These are phyloP conservation scores for Zymoseptoria ardabiliae DNA, from an alignment of 2,329 filamentous ascomycete species.

Conservation along the genomic window DNA sequence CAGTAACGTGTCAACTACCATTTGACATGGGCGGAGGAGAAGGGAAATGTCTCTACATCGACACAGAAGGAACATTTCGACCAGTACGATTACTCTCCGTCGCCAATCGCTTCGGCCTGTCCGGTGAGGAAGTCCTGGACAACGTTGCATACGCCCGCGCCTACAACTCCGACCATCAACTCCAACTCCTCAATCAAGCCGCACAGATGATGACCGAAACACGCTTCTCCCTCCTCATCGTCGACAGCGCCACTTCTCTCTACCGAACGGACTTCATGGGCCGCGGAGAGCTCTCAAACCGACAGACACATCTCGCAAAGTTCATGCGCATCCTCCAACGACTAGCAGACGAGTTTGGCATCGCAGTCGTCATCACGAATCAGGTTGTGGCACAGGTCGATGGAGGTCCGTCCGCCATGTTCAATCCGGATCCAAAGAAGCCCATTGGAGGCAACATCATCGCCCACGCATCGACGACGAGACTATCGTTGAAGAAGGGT, in stretches of 20 bases:
- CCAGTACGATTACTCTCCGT: conserved; percentile 86
- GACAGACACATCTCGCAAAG: conserved; percentile 81
- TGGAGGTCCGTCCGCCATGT: conserved; percentile 93
- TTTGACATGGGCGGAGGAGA: conserved; percentile 99
- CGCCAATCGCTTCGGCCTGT: conserved; percentile 87
- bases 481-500: conserved; percentile 92
- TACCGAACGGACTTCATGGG: conserved; percentile 96
- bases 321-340: conserved; percentile 80
- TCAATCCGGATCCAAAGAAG: conserved; percentile 98
- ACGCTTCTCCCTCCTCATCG: conserved; percentile 87
- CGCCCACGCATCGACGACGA: conserved; percentile 90
- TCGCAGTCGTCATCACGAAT: conserved; percentile 97
- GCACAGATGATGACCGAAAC: conserved; percentile 99
- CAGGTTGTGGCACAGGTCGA: conserved; percentile 98
- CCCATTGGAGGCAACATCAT: conserved; percentile 99
- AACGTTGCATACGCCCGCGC: conserved; percentile 97
- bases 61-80: conserved; percentile 93
- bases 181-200: conserved; percentile 89
- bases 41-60: conserved; percentile 96
- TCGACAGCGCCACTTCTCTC: conserved; percentile 90
- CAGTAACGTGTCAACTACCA: conserved; percentile 92
- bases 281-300: conserved; percentile 90
- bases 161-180: conserved; percentile 97
- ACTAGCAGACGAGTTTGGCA: conserved; percentile 75
- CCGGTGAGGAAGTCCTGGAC: conserved; percentile 93